Evolutionary conservation across 306 rosid genomes (phyloP).

Genomic region (Dryas octopetala): DNA sequence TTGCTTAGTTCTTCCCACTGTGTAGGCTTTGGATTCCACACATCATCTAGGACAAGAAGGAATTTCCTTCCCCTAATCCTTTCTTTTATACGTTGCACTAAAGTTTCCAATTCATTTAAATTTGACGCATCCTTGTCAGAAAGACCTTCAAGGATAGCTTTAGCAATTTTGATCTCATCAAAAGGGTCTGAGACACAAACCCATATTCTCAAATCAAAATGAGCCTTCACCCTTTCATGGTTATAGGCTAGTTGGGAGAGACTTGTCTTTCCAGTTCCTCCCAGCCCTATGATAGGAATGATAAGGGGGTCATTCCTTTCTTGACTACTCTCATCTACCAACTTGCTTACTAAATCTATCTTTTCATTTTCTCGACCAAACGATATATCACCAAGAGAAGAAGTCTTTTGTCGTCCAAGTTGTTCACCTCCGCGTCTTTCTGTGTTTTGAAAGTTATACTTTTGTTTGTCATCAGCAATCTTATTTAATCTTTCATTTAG

Average conservation of each 20-base stretch:
- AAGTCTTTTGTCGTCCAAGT: neutral
- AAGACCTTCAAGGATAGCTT: neutral
- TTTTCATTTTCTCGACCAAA: slow-evolving; percentile 1
- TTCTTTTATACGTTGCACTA: fast-evolving
- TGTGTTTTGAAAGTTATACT: neutral
- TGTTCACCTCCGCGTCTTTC: neutral
- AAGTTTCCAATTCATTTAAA: neutral
- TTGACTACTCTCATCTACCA: neutral
- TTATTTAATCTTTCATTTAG: slow-evolving; percentile 5
- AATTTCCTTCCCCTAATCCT: neutral
- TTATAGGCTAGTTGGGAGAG: too few species aligned
- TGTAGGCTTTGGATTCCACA: slow-evolving; percentile 16
- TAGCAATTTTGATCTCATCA: neutral
- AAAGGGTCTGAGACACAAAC: slow-evolving; percentile 10
- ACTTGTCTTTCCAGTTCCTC: too few species aligned
- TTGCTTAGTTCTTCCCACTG: slow-evolving; percentile 2
- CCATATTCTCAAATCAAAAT: too few species aligned
- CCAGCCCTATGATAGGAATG: too few species aligned
- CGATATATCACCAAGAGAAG: neutral
- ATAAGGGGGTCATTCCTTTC: too few species aligned
- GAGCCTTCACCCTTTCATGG: too few species aligned
- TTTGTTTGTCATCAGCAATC: neutral
- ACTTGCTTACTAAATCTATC: neutral
- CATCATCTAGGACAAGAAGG: slow-evolving; percentile 28
- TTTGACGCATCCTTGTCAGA: fast-evolving